Evolutionary conservation across 2,329 filamentous ascomycete genomes (phyloP).

Genomic region (Ascochyta clinopodiicola): DNA sequence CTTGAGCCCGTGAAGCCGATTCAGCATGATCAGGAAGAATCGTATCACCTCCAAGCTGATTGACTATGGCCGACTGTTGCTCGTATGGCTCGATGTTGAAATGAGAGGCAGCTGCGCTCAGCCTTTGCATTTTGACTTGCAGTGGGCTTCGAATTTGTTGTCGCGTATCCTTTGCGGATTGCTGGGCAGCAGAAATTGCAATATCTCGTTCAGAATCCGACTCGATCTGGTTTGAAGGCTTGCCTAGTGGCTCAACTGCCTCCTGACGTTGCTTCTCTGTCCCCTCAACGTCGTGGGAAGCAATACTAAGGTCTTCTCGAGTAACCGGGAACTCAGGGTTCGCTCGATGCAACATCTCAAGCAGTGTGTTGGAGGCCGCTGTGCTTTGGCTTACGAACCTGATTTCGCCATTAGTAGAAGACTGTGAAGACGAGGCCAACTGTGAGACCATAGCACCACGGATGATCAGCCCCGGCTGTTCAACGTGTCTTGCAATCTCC

Average conservation of each 20-base stretch:
- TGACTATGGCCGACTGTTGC: neutral
- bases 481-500: neutral
- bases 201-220: neutral
- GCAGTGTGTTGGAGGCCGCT: constrained; percentile 6
- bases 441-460: neutral
- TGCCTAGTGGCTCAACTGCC: neutral
- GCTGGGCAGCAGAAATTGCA: neutral
- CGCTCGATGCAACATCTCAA: constrained; percentile 10
- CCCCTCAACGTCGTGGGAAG: neutral
- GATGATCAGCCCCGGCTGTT: constrained; percentile 12
- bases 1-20: neutral
- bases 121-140: constrained; percentile 18
- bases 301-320: neutral
- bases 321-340: neutral
- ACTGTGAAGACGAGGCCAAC: neutral
- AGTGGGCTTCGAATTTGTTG: constrained; percentile 4
- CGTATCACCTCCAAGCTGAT: neutral
- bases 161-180: neutral
- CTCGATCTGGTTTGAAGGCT: neutral
- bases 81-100: constrained; percentile 2
- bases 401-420: constrained; percentile 1
- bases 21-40: neutral
- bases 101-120: constrained; percentile 11
- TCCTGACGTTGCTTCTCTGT: neutral
- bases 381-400: constrained; percentile 11